phyloP scores from a whole-genome alignment of 2,329 filamentous ascomycete species.

The Ampelomyces quisqualis region DNA sequence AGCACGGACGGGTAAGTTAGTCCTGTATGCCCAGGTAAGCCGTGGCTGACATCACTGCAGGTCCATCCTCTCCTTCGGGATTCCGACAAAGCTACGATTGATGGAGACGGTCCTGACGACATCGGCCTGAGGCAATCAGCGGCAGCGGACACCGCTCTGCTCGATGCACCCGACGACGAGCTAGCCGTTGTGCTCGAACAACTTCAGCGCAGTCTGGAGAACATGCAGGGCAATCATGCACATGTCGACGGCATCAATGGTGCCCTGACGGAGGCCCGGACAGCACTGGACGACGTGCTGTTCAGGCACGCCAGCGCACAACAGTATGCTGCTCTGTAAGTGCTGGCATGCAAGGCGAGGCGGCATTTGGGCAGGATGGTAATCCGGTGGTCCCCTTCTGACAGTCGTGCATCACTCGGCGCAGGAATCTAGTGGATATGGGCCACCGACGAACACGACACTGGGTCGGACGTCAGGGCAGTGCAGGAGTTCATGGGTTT shows the following conservation, averaged over 20 bases:
- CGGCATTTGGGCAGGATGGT: constrained; percentile 5
- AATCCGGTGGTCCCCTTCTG: constrained; percentile 18
- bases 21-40: constrained; percentile 6
- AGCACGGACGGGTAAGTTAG: constrained; percentile 29
- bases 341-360: constrained; percentile 32
- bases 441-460: constrained; percentile 18
- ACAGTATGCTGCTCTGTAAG: constrained; percentile 35
- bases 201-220: constrained; percentile 42
- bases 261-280: constrained; percentile 31
- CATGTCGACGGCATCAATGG: constrained; percentile 41
- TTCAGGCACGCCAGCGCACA: constrained; percentile 34
- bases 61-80: constrained; percentile 38
- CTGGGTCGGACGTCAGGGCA: constrained; percentile 17
- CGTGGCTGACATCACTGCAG: constrained; percentile 27
- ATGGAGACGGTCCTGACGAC: constrained; percentile 35
- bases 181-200: constrained; percentile 40
- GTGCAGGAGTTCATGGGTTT: constrained; percentile 19
- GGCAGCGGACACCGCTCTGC: constrained; percentile 16
- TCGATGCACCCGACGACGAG: constrained; percentile 36
- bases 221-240: constrained; percentile 42
- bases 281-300: constrained; percentile 39
- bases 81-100: constrained; percentile 12
- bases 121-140: constrained; percentile 29
- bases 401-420: constrained; percentile 22
- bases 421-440: constrained; percentile 14